Base-by-base conservation (phyloP, 805 yeast species). In the Kodamaea lidongshanica region DNA sequence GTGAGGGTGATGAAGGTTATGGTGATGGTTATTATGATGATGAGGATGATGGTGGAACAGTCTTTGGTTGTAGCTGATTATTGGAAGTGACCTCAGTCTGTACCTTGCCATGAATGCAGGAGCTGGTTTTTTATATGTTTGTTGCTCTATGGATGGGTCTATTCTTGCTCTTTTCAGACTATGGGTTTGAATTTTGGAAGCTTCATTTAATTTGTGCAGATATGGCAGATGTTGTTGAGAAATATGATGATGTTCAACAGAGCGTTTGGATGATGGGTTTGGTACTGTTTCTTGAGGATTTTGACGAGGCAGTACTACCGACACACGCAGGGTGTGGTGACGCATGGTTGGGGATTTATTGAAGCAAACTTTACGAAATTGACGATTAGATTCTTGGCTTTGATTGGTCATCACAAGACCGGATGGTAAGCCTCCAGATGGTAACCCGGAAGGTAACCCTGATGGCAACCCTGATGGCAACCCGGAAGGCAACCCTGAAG, bases 71-170 rank as follows among this genome's bases (percentile, higher is more conserved):
- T 60, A 63, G 42, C 50, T 56, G 33, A 64, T 63, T 37, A 63
- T 64, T 32, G 70, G 70, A 33, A 64, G 52, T 7, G 63, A 54
- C 27, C 68, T 49, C 16, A 60, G 52, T 26, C 70, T 46, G 42
- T 54, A 60, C 25, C 59, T 46, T 20, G 64, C 48, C 24, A 56
- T 50, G 39, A 48, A 53, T 39, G 53, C 56, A 19, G 59, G 66
- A 6, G 61, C 51, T 41, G 51, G 54, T 7, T 32, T 15, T 27
- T 26, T 20, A 18, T 29, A 22, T 16, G 35, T 11, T 29, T 30
- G 16, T 37, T 25, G 13, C 28, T 14, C 26, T 32, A 30, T 27
- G 23, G 35, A 23, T 10, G 36, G 40, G 35, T 48, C 50, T 25
- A 46, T 31, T 17, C 52, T 33, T 16, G 44, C 52, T 13, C 56